Conservation (phyloP, 257 asterid species). For the Solanum sejunctum region DNA sequence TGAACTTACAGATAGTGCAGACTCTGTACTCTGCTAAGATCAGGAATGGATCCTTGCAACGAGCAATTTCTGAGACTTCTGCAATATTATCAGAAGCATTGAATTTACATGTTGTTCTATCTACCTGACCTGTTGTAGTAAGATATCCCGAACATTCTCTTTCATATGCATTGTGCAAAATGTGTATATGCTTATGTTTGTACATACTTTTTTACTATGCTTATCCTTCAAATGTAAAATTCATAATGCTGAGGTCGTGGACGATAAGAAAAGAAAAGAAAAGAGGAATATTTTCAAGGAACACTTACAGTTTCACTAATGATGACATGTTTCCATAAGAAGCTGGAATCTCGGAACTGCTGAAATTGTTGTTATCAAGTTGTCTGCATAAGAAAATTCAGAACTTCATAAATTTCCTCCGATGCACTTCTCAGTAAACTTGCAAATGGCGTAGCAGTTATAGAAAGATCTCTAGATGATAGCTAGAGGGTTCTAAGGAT, state of each 20-base stretch:
- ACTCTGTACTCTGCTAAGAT: slow-evolving; percentile 23
- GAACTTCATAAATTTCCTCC: not conserved
- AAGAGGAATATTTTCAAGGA: not conserved
- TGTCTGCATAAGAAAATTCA: slow-evolving; percentile 15
- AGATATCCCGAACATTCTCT: not conserved
- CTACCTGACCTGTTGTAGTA: not conserved
- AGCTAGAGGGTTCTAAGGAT: not conserved
- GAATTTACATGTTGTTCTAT: not conserved
- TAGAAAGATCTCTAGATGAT: not conserved
- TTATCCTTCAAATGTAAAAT: not conserved
- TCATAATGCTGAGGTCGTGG: not conserved
- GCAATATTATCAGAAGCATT: slow-evolving; percentile 1
- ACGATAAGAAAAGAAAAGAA: not conserved
- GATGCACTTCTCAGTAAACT: not conserved
- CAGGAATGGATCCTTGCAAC: slow-evolving; percentile 29
- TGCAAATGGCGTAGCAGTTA: not conserved
- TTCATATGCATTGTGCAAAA: not conserved
- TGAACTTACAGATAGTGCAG: slow-evolving; percentile 29
- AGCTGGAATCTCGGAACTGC: slow-evolving; percentile 24
- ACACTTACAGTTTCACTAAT: slow-evolving; percentile 26
- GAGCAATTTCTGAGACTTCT: slow-evolving; percentile 44
- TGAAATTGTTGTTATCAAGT: slow-evolving; percentile 38
- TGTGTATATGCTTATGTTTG: not conserved
- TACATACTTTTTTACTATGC: not conserved
- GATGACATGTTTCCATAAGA: slow-evolving; percentile 24